Conservation (phyloP, 2,329 filamentous ascomycete species). For the Beauveria rudraprayagi region DNA sequence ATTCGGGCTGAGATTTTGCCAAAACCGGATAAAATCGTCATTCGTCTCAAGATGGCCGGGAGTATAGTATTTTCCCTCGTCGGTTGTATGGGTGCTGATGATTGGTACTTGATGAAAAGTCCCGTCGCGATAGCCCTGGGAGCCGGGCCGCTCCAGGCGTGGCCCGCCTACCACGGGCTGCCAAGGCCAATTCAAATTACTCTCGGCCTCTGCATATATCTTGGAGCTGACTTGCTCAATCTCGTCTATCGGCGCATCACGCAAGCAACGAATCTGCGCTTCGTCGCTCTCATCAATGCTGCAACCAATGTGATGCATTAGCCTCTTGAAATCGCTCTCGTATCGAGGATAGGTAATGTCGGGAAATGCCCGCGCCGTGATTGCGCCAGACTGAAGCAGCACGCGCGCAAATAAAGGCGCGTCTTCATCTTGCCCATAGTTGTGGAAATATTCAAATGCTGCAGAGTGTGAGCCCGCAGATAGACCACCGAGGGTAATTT, state of each 20-base stretch:
- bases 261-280: constrained; percentile 31
- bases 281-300: constrained; percentile 19
- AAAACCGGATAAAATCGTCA: constrained; percentile 27
- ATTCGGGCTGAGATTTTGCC: constrained; percentile 26
- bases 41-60: constrained; percentile 27
- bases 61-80: constrained; percentile 28
- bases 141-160: constrained; percentile 38
- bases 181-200: constrained; percentile 39
- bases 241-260: constrained; percentile 24
- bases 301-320: constrained; percentile 23
- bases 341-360: constrained; percentile 27
- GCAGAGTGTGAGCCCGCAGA: constrained; percentile 40
- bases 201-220: constrained; percentile 29
- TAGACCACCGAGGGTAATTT: constrained; percentile 48
- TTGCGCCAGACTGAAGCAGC: constrained; percentile 30
- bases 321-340: constrained; percentile 23
- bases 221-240: constrained; percentile 30
- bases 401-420: constrained; percentile 26
- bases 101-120: constrained; percentile 29
- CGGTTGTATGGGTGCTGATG: constrained; percentile 28
- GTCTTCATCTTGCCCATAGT: constrained; percentile 24
- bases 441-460: constrained; percentile 31
- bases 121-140: constrained; percentile 28
- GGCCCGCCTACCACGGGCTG: constrained; percentile 38
- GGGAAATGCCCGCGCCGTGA: constrained; percentile 29